Evolutionary conservation across 805 yeast genomes (phyloP), one percentile per base, ranked within the genome.

Genomic region (Ogataea trehalophila): DNA sequence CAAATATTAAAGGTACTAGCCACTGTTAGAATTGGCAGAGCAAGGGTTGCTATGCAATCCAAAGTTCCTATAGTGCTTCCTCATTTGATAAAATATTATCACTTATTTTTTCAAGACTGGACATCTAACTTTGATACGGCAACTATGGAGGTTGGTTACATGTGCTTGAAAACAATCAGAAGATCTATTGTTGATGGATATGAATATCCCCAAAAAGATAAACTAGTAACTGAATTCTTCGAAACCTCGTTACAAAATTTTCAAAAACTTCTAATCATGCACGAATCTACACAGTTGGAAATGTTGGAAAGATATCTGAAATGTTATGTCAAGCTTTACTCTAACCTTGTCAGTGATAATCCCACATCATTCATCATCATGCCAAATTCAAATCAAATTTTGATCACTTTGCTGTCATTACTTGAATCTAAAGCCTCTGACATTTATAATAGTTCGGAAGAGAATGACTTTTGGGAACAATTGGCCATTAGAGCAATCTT

Each of bases 11-110:
- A 94, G 65, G 72, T 77, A 3, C 66, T 92, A 23, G 75, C 91
- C 1, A 70, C 84, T 46, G 90, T 91, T 1, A 73, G 91, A 55
- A 87, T 92, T 34, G 98, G 98, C 6, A 77, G 88, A 51, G 80
- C 92, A 2, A 77, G 87, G 56, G 82, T 83, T 20, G 87, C 89
- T 0, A 74, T 90, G 77, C 94, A 85, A 61, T 70, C 79, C 42
- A 81, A 85, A 50, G 77, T 87, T 0, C 87, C 88, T 0, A 64
- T 78, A 4, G 66, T 91, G 2, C 73, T 83, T 9, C 81, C 85
- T 0, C 68, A 79, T 2, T 62, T 89, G 36, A 75, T 82, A 22
- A 76, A 79, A 47, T 67, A 83, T 43, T 90, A 90, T 62, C 56
- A 73, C 18, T 61, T 69, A 17, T 78, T 78, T 47, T 86, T 85